These are phyloP conservation scores for Dryas alaskensis DNA, from an alignment of 306 rosid species.

Conservation along the genomic window DNA sequence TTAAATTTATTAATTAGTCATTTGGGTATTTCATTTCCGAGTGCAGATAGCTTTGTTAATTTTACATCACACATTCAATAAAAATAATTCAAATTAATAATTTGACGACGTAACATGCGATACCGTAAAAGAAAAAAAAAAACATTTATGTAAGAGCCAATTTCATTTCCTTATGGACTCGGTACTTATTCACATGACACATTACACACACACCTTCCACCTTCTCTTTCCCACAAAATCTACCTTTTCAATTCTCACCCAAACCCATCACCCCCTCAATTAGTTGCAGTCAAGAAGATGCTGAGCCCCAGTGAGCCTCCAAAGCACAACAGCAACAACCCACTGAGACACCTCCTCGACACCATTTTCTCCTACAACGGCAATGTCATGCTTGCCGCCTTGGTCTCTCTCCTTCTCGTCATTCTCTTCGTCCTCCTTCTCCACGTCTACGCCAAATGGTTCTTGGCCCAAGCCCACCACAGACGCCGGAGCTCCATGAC, in stretches of 20 bases:
- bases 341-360: constrained; percentile 42
- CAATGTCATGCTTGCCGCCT: constrained; percentile 80
- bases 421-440: constrained; percentile 90
- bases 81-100: too few relatives aligned
- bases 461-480: constrained; percentile 58
- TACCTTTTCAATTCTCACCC: constrained; percentile 17
- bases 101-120: too few relatives aligned
- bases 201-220: background rate
- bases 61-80: too few relatives aligned
- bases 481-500: constrained; percentile 46
- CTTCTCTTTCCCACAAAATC: constrained; percentile 3
- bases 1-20: background rate
- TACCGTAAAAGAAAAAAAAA: too few relatives aligned
- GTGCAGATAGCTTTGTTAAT: too few relatives aligned
- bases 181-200: background rate
- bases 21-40: background rate
- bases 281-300: background rate
- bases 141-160: too few relatives aligned
- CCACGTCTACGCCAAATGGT: constrained; percentile 86
- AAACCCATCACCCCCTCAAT: background rate
- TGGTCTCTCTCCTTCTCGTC: constrained; percentile 70
- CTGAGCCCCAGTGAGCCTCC: constrained; percentile 26
- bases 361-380: constrained; percentile 68
- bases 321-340: constrained; percentile 19
- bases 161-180: too few relatives aligned